Percentiles rank a stretch among this genome's conserved stretches.
Evolutionary conservation across 208 protist species (phyloP).

Genomic region (Crithidia sp.): DNA sequence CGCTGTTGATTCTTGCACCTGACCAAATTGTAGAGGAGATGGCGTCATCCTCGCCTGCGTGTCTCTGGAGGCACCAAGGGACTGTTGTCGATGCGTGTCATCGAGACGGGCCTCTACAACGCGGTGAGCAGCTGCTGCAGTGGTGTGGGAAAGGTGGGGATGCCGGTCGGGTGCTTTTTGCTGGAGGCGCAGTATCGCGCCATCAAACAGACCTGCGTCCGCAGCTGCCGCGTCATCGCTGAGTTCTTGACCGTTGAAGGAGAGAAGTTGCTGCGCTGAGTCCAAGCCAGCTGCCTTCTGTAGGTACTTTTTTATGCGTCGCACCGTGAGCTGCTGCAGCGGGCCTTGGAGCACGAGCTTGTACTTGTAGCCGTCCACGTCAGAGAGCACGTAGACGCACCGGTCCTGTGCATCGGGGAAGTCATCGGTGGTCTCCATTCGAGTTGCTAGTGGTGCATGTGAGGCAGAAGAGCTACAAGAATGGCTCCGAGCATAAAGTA

Average conservation of each 20-base stretch:
- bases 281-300: constrained; percentile 58
- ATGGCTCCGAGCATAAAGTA: too few species aligned
- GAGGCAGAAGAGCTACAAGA: too few species aligned
- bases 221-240: constrained; percentile 39
- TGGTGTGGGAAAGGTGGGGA: not conserved
- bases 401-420: not conserved
- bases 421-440: not conserved
- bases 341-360: constrained; percentile 85
- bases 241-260: constrained; percentile 49
- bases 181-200: constrained; percentile 56
- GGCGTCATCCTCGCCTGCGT: too few species aligned
- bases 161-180: constrained; percentile 13
- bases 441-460: too few species aligned
- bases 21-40: too few species aligned
- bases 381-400: constrained; percentile 70
- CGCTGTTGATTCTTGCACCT: too few species aligned
- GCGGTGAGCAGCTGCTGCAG: too few species aligned
- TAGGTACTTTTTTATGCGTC: constrained; percentile 78
- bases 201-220: constrained; percentile 67
- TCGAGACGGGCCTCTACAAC: too few species aligned
- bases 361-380: constrained; percentile 80
- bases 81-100: too few species aligned
- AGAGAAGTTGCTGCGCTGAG: constrained; percentile 48
- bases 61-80: too few species aligned
- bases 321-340: constrained; percentile 43